Evolutionary conservation across 176 grass and related monocot genomes (phyloP).

Genomic region (Tuctoria greenei): DNA sequence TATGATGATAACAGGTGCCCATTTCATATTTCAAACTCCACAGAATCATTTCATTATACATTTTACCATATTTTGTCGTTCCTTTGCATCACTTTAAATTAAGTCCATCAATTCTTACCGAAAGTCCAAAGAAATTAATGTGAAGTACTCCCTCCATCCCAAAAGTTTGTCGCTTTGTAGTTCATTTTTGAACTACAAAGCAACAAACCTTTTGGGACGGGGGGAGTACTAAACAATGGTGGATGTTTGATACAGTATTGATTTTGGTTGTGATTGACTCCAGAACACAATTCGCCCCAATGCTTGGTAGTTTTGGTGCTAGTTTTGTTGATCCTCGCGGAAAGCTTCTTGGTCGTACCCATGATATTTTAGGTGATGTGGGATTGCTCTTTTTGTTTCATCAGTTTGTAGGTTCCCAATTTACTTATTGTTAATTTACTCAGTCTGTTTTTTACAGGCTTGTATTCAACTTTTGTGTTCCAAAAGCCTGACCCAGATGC

Average conservation of each 20-base stretch:
- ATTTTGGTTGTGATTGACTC: conserved; percentile 24
- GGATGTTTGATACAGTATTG: conserved; percentile 3
- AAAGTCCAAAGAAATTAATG: conserved; percentile 19
- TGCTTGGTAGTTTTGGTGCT: conserved; percentile 69
- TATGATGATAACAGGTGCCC: conserved; percentile 94
- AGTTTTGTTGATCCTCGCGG: conserved; percentile 88
- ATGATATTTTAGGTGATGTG: conserved; percentile 77
- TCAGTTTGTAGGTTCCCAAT: conserved; percentile 3
- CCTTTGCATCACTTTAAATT: background rate
- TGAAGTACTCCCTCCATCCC: no score
- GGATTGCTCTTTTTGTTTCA: conserved; percentile 1
- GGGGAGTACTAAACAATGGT: background rate
- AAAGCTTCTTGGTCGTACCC: conserved; percentile 81
- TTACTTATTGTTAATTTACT: conserved; percentile 24
- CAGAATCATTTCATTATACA: conserved; percentile 21
- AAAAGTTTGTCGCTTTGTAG: no score
- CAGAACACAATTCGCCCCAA: conserved; percentile 84
- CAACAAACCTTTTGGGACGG: no score
- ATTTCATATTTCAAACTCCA: conserved; percentile 10
- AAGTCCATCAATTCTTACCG: background rate
- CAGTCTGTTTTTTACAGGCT: conserved; percentile 48
- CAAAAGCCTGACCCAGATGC: conserved; percentile 91
- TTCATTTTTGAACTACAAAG: no score
- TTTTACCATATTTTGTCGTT: conserved; percentile 9
- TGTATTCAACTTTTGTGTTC: conserved; percentile 93